Evolutionary conservation across 441 rosid genomes (phyloP).

Genomic region (Gossypium trilobum): DNA sequence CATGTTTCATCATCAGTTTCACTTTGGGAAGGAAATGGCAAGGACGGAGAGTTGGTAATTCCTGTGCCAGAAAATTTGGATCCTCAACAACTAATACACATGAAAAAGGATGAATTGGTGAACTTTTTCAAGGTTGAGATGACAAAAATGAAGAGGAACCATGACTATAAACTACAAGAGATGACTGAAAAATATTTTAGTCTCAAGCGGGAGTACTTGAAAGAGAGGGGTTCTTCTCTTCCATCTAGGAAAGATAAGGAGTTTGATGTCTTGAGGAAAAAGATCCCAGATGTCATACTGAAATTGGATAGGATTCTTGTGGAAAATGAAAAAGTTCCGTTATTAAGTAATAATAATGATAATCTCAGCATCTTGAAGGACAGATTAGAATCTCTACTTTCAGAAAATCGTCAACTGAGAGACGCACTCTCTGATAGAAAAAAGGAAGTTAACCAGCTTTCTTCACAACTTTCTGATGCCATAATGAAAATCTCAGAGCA

Average conservation of each 20-base stretch:
- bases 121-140: conserved; percentile 56
- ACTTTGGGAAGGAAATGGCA: conserved; percentile 51
- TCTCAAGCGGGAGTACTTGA: conserved; percentile 52
- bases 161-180: conserved; percentile 49
- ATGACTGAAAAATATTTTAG: conserved; percentile 58
- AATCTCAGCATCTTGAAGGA: conserved; percentile 39
- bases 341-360: conserved; percentile 28
- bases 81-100: conserved; percentile 31
- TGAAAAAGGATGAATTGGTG: conserved; percentile 40
- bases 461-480: conserved; percentile 43
- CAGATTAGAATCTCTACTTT: conserved; percentile 38
- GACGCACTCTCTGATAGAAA: conserved; percentile 36
- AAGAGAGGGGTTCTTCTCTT: conserved; percentile 44
- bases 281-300: conserved; percentile 50
- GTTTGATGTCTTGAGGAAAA: conserved; percentile 58
- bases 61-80: conserved; percentile 46
- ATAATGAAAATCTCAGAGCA: conserved; percentile 35
- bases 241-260: conserved; percentile 63
- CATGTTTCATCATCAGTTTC: conserved; percentile 33
- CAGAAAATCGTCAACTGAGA: conserved; percentile 45
- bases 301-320: conserved; percentile 51
- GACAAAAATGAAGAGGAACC: conserved; percentile 72
- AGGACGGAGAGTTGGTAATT: conserved; percentile 45
- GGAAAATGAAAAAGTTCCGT: conserved; percentile 41
- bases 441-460: conserved; percentile 34